phyloP scores from a whole-genome alignment of 768 basidiomycete species.

The Austroboletus eburneus region DNA sequence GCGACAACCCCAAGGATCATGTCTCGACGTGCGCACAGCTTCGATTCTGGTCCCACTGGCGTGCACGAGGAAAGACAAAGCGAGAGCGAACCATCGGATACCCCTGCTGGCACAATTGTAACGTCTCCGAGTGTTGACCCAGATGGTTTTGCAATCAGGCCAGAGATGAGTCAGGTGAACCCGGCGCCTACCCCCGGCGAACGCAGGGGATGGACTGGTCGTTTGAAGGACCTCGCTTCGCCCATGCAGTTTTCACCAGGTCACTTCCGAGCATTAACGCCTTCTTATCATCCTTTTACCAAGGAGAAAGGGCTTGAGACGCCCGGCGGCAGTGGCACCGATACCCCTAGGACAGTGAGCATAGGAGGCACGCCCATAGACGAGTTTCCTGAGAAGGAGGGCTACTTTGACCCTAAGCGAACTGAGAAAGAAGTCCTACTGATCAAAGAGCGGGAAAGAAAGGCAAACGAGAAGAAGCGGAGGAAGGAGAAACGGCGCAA shows the following conservation, averaged over 20 bases:
- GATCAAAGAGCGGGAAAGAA: conserved; percentile 21
- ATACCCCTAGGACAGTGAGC: conserved; percentile 18
- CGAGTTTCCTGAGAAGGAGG: conserved; percentile 20
- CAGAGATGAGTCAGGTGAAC: not conserved
- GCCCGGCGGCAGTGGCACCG: conserved; percentile 14
- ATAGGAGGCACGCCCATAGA: conserved; percentile 15
- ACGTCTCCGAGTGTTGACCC: conserved; percentile 13
- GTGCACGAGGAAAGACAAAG: conserved; percentile 1
- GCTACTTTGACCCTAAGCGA: conserved; percentile 30
- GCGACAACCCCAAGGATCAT: conserved; percentile 1
- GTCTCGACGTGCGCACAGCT: conserved; percentile 9
- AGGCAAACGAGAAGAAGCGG: conserved; percentile 27
- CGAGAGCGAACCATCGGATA: conserved; percentile 15
- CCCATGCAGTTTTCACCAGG: conserved; percentile 11
- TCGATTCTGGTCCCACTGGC: conserved; percentile 8
- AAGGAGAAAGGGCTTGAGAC: conserved; percentile 4
- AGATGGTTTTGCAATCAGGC: not conserved
- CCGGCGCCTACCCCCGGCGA: conserved; percentile 6
- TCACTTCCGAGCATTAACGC: conserved; percentile 13
- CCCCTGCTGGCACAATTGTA: conserved; percentile 13
- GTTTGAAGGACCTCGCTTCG: conserved; percentile 39
- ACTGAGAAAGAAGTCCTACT: conserved; percentile 24
- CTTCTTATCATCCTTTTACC: conserved; percentile 6
- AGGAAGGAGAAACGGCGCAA: conserved; percentile 44
- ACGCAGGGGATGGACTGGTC: conserved; percentile 33